Evolutionary conservation across 768 basidiomycete genomes (phyloP), one percentile per base, ranked within the genome.

Genomic region (Calocera viscosa): DNA sequence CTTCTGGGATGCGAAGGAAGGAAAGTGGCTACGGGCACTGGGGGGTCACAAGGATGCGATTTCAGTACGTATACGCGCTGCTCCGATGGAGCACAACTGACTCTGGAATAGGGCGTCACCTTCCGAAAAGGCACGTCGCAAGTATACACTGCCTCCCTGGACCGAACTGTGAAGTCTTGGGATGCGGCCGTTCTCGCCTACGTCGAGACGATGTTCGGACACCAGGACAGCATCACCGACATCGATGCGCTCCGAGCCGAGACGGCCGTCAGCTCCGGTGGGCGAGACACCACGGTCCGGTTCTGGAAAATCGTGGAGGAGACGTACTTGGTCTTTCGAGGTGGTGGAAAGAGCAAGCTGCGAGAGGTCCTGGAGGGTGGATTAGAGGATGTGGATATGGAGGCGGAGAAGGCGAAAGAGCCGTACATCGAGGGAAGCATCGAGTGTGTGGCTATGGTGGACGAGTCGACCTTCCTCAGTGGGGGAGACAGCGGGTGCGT

Each of bases 261-360:
- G 71, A 85, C 86, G 1, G 90, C 89, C 17, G 84, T 97, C 22
- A 94, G 88, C 38, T 89, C 88, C 3, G 96, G 95, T 22, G 90
- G 86, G 0, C 81, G 93, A 35, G 96, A 99, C 79, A 88, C 91
- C 74, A 96, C 94, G 0, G 83, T 87, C 68, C 82, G 96, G 38
- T 98, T 85, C 77, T 99, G 95, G 95, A 97, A 97, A 78, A 89
- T 98, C 64, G 85, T 86, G 39, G 95, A 99, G 65, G 94, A 97
- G 76, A 91, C 84, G 14, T 95, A 98, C 73, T 81, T 99, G 28
- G 94, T 99, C 7, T 97, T 98, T 73, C 84, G 96, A 39, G 96
- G 95, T 28, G 96, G 96, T n/a, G 66, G 71, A 14, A 47, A 66
- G 71, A 94, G 88, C 77, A 83, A 83, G 38, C 80, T 91, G 70